Percentiles rank a stretch among this genome's conserved stretches.
phyloP scores from a whole-genome alignment of 148 eudicot species.

The Heliosperma pusillum region DNA sequence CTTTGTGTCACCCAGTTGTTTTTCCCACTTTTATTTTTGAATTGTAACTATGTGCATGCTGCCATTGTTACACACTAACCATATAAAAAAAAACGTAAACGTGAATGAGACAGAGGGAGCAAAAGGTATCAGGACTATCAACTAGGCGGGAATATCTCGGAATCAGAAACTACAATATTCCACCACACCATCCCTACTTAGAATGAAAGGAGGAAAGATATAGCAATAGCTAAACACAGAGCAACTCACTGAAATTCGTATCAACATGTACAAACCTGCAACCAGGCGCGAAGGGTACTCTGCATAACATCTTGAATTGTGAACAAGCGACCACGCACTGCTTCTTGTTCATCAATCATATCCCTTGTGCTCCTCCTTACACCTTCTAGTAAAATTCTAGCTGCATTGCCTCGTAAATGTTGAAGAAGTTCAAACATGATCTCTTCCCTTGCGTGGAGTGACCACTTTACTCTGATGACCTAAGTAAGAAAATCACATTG shows the following conservation, averaged over 20 bases:
- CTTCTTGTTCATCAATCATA: slow-evolving; percentile 96
- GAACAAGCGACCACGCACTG: slow-evolving; percentile 91
- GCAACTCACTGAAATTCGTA: not conserved
- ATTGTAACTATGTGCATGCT: too few species aligned
- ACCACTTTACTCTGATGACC: slow-evolving; percentile 98
- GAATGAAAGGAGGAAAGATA: not conserved
- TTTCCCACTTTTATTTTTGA: too few species aligned
- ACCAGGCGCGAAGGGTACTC: slow-evolving; percentile 85
- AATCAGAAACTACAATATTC: not conserved
- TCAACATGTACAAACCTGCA: slow-evolving; percentile 57
- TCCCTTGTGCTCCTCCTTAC: slow-evolving; percentile 70
- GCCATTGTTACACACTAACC: too few species aligned
- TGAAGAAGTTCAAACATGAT: slow-evolving; percentile 93
- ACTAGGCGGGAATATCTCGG: not conserved
- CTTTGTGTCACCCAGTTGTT: too few species aligned
- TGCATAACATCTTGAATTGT: slow-evolving; percentile 98
- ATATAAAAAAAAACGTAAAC: too few species aligned
- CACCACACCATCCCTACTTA: not conserved
- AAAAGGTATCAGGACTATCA: too few species aligned
- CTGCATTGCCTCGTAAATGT: slow-evolving; percentile 61
- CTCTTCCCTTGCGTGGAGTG: slow-evolving; percentile 96
- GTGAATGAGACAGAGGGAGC: too few species aligned
- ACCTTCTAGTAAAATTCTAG: slow-evolving; percentile 59
- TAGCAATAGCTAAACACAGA: not conserved
- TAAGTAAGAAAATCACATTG: slow-evolving; percentile 17